Percentiles rank a stretch among this genome's conserved stretches.
phyloP scores from a whole-genome alignment of 257 asterid species.

The Nicotiana sylvestris region DNA sequence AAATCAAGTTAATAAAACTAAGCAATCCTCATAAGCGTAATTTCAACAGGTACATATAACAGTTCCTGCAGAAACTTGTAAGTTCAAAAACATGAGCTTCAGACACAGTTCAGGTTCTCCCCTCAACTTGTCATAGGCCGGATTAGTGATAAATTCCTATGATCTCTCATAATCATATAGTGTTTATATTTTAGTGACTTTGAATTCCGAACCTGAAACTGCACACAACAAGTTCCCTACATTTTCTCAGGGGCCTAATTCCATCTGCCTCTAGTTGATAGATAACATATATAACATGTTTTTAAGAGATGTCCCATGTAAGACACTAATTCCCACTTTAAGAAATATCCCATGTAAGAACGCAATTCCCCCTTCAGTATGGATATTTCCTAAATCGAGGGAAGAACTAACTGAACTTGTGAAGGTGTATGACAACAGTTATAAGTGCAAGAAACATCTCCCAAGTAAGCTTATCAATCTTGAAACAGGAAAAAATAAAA shows the following conservation, averaged over 20 bases:
- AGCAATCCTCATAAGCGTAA: background rate
- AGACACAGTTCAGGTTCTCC: background rate
- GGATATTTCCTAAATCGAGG: background rate
- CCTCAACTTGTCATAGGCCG: background rate
- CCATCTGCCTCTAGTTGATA: background rate
- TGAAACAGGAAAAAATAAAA: background rate
- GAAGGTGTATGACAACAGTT: background rate
- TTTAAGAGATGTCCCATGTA: background rate
- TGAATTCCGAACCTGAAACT: background rate
- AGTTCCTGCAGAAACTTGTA: background rate
- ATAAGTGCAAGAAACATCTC: background rate
- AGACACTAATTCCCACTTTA: background rate
- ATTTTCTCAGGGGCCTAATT: background rate
- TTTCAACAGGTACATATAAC: background rate
- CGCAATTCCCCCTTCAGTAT: background rate
- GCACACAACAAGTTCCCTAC: background rate
- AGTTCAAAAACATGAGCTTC: background rate
- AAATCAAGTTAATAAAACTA: background rate
- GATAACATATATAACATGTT: background rate
- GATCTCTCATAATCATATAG: background rate
- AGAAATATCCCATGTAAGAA: background rate
- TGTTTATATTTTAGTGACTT: background rate
- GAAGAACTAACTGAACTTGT: background rate
- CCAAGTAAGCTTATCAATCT: background rate
- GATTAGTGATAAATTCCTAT: background rate